These are phyloP conservation scores for Suhomyces yuchorum DNA, from an alignment of 1,139 yeast species.

Conservation along the genomic window DNA sequence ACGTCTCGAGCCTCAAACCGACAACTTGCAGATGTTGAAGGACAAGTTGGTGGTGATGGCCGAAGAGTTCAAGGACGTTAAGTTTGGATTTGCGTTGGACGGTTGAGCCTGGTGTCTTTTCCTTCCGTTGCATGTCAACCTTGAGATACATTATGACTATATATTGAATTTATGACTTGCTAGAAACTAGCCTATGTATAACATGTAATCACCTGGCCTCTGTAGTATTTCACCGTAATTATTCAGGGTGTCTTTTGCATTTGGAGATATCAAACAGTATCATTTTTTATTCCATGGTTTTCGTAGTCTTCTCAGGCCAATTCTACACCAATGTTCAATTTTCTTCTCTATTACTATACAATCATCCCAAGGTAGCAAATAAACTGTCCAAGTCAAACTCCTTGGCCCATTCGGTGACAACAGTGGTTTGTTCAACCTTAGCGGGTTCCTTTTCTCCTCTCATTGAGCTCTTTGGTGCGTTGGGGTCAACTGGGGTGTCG, in stretches of 20 bases:
- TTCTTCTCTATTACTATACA: slow-evolving; percentile 4
- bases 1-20: slow-evolving; percentile 39
- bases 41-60: slow-evolving; percentile 40
- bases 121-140: neutral
- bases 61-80: slow-evolving; percentile 40
- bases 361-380: slow-evolving; percentile 32
- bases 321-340: neutral
- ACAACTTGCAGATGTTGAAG: slow-evolving; percentile 37
- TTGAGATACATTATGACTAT: neutral
- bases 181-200: too few species aligned
- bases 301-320: too few species aligned
- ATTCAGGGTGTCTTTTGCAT: too few species aligned
- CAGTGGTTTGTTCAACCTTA: slow-evolving; percentile 71
- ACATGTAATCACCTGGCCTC: neutral
- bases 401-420: slow-evolving; percentile 89
- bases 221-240: too few species aligned
- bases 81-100: slow-evolving; percentile 49
- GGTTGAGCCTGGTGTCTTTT: slow-evolving; percentile 27
- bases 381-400: slow-evolving; percentile 91
- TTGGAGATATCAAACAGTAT: too few species aligned
- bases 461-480: slow-evolving; percentile 45
- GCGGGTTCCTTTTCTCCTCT: slow-evolving; percentile 52
- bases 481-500: slow-evolving; percentile 25
- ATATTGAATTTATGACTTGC: neutral
- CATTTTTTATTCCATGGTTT: too few species aligned